Evolutionary conservation across 2,329 filamentous ascomycete genomes (phyloP).

Genomic region (Calcarisporium arbuscula): DNA sequence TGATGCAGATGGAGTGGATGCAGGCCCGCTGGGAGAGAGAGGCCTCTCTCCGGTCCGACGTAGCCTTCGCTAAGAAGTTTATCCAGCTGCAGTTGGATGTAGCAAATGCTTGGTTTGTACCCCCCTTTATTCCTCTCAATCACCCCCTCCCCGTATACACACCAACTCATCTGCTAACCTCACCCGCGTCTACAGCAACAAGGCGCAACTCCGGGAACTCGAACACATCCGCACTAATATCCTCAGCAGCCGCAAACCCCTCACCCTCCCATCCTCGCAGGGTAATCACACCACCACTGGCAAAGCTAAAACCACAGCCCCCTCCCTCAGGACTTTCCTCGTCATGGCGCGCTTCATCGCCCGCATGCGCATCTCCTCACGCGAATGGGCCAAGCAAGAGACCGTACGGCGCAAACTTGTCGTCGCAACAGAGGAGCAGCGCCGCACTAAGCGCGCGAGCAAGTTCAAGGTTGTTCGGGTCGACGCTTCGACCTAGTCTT

Average conservation of each 20-base stretch:
- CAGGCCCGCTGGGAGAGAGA: slow-evolving; percentile 76
- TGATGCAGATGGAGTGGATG: slow-evolving; percentile 87
- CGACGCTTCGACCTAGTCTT: slow-evolving; percentile 16
- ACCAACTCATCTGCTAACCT: not conserved
- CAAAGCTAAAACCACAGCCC: slow-evolving; percentile 14
- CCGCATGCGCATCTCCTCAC: slow-evolving; percentile 41
- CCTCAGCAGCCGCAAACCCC: slow-evolving; percentile 31
- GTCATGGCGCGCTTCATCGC: slow-evolving; percentile 46
- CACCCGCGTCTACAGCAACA: slow-evolving; percentile 61
- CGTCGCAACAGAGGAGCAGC: slow-evolving; percentile 41
- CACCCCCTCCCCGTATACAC: slow-evolving; percentile 5
- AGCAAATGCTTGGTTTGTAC: slow-evolving; percentile 80
- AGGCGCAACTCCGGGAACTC: slow-evolving; percentile 81
- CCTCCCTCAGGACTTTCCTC: slow-evolving; percentile 38
- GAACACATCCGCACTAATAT: slow-evolving; percentile 61
- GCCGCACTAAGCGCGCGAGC: slow-evolving; percentile 36
- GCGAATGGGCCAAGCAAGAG: slow-evolving; percentile 46
- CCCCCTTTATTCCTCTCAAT: slow-evolving; percentile 6
- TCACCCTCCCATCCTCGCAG: slow-evolving; percentile 19
- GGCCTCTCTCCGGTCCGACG: slow-evolving; percentile 69
- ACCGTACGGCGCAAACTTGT: slow-evolving; percentile 40
- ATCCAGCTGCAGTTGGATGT: slow-evolving; percentile 74
- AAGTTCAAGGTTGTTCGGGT: slow-evolving; percentile 33
- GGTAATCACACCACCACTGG: slow-evolving; percentile 4
- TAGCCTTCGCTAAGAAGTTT: slow-evolving; percentile 82